Base-by-base conservation (phyloP, 169 alveolate genomes). In the Plasmodium yoelii region DNA sequence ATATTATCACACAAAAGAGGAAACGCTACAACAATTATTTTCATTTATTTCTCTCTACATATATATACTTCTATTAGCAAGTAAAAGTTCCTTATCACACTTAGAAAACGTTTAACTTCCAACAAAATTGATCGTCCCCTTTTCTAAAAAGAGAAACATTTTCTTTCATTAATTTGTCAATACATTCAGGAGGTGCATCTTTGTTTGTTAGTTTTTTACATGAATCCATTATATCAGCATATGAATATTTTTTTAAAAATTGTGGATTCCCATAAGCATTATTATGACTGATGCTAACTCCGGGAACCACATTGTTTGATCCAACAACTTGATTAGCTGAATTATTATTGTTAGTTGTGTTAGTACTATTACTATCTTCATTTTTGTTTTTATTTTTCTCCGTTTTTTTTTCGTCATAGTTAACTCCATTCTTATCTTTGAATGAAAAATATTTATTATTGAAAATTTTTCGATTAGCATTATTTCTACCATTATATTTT, bases 121-220 rank as follows among this genome's bases (percentile, higher is more conserved):
- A 84, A 44, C 84, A 84, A 46, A 84, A 84, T 44, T 84, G 49
- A 34, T 84, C 91, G 34, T 84, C 91, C n/a, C 77, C 65, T 51
- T 84, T 84, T 49, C 91, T 53, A 84, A 84, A 84, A 6, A 84
- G 91, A 19, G 91, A 84, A 47, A 84, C 86, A 28, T 84, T 84
- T n/a, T 84, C 91, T 49, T 65, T 84, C 86, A 84, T 84, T 24
- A 84, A 63, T 57, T 84, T 84, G 56, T 84, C 87, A 42, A 84
- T 84, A 26, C 91, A 84, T 61, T 84, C 91, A 42, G 91, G 91
- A 19, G 88, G 88, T 42, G 84, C 68, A 51, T 77, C 89, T 6
- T 68, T 86, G 51, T 68, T 69, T 26, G 84, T 84, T 18, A 84
- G 7, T 59, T 84, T 84, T 69, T 84, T 84, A 34, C 91, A 84